Evolutionary conservation across 768 basidiomycete genomes (phyloP).

Genomic region (Tylopilus rubrobrunneus): DNA sequence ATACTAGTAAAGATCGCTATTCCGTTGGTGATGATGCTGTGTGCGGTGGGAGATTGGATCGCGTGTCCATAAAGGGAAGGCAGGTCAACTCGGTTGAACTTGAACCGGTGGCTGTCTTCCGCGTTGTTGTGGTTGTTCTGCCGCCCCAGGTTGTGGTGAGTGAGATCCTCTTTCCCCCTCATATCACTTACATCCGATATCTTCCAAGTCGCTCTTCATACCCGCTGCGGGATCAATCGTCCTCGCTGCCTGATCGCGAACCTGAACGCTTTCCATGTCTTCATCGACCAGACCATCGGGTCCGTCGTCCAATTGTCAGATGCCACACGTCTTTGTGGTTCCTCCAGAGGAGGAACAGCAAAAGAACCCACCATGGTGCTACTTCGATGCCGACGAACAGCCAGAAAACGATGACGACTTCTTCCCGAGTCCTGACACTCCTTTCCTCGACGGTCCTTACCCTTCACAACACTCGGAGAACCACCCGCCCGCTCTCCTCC

Average conservation of each 20-base stretch:
- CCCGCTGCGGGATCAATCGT: neutral
- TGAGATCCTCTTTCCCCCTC: neutral
- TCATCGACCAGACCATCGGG: slow-evolving; percentile 13
- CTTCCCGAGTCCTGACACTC: slow-evolving; percentile 26
- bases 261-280: slow-evolving; percentile 5
- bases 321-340: slow-evolving; percentile 53
- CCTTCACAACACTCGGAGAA: slow-evolving; percentile 13
- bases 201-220: slow-evolving; percentile 17
- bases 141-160: slow-evolving; percentile 13
- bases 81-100: slow-evolving; percentile 16
- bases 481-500: neutral
- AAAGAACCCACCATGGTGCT: slow-evolving; percentile 50
- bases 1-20: neutral
- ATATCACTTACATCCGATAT: neutral
- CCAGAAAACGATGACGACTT: slow-evolving; percentile 17
- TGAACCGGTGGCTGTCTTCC: slow-evolving; percentile 10
- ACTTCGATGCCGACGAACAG: slow-evolving; percentile 46
- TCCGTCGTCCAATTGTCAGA: slow-evolving; percentile 8
- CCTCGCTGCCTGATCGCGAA: slow-evolving; percentile 16
- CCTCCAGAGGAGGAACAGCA: slow-evolving; percentile 56
- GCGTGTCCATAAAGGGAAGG: slow-evolving; percentile 20
- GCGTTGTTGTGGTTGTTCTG: neutral
- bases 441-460: slow-evolving; percentile 33
- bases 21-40: neutral
- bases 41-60: neutral